Conservation (phyloP, 495 filamentous ascomycete genomes). For the Aspergillus leporis region DNA sequence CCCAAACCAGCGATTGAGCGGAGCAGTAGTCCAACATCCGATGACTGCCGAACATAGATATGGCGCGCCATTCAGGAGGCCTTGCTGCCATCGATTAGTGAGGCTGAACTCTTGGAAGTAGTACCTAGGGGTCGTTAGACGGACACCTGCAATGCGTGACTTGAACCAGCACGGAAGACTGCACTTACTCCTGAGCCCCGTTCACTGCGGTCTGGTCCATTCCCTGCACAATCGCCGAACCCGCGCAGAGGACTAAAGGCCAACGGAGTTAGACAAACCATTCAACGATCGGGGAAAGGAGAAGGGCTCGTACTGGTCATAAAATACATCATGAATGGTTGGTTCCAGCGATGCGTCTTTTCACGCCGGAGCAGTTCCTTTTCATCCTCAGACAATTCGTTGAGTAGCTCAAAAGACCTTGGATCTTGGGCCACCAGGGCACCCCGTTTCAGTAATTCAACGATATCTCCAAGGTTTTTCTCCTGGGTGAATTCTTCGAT, state of each 20-base stretch:
- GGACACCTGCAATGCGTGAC: background rate
- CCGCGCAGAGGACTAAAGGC: constrained; percentile 13
- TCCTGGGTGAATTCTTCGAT: constrained; percentile 60
- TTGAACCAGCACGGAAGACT: background rate
- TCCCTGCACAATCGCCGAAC: constrained; percentile 34
- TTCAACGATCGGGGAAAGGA: constrained; percentile 17
- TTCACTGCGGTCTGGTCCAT: constrained; percentile 66
- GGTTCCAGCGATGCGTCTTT: constrained; percentile 60
- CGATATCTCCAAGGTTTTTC: constrained; percentile 54
- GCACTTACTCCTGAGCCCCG: constrained; percentile 40
- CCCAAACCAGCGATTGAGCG: constrained; percentile 76
- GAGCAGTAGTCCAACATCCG: constrained; percentile 82
- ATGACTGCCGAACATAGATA: constrained; percentile 77
- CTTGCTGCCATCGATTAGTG: constrained; percentile 53
- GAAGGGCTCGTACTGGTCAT: constrained; percentile 55
- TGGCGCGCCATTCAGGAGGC: constrained; percentile 59
- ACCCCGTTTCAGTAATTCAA: constrained; percentile 62
- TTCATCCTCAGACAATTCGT: constrained; percentile 52
- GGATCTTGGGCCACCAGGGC: constrained; percentile 63
- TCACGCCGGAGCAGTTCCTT: constrained; percentile 56
- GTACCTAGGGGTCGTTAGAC: constrained; percentile 7
- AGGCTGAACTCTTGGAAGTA: constrained; percentile 21
- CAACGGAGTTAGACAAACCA: constrained; percentile 29
- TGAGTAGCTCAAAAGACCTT: constrained; percentile 31
- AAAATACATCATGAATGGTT: constrained; percentile 61